Evolutionary conservation across 805 yeast genomes (phyloP), one percentile per base, ranked within the genome.

Genomic region (Blastobotrys parvus): DNA sequence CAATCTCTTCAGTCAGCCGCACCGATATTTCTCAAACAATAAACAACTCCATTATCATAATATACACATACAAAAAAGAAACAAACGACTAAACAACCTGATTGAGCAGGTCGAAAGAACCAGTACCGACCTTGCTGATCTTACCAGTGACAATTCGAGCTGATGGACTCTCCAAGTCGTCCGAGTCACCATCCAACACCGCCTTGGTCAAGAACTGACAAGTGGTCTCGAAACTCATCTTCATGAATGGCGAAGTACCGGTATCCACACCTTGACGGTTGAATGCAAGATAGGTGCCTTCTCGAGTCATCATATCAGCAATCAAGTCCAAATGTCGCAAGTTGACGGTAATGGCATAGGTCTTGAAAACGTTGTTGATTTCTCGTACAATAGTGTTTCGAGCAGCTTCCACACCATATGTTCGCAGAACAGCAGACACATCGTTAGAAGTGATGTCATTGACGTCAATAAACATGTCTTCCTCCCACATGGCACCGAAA

Each of bases 231-330:
- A 88, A 92, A 44, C 96, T 87, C 99, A 92, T 92, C 72, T 92
- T 92, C 89, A 87, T 82, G 71, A 92, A 86, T 15, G 97, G 84
- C 5, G 97, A 89, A 1, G 97, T 88, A 11, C 92, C 78, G 1
- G 95, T 76, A 63, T 92, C 97, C 62, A 94, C 89, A 65, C 99
- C 99, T 69, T 87, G 96, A 73, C 99, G 85, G 67, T 87, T 89
- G 73, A 92, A 92, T 20, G 99, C 95, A 61, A 90, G 69, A 61
- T 89, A 92, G 2, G 94, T 77, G 59, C 99, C 99, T 67, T 92
- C 97, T 66, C 98, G 80, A 3, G 99, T 92, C 99, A 92, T 92
- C 87, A 86, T 85, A 65, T 92, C 99, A 51, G 94, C 99, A 64
- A 92, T 82, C 63, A 92, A 77, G 61, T 92, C 98, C 68, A 92